phyloP scores from a whole-genome alignment of 805 yeast species.

The Yueomyces sp. region DNA sequence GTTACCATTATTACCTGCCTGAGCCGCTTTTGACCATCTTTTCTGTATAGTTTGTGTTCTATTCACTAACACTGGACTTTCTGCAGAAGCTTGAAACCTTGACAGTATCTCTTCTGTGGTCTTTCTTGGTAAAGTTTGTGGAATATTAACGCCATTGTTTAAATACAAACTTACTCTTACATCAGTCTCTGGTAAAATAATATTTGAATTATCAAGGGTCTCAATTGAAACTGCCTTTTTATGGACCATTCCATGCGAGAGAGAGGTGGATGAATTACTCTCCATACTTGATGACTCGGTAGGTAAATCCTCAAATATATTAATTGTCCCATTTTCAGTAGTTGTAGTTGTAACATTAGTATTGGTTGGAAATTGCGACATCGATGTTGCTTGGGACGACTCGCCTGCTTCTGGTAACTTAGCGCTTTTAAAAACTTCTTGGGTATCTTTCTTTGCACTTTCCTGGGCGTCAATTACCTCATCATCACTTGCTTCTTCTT shows the following conservation, averaged over 20 bases:
- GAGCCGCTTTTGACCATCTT: slow-evolving; percentile 12
- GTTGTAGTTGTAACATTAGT: not conserved
- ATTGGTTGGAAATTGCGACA: not conserved
- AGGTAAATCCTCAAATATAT: slow-evolving; percentile 19
- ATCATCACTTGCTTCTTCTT: not conserved
- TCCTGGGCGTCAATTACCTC: not conserved
- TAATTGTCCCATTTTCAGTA: not conserved
- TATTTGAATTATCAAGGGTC: slow-evolving; percentile 18
- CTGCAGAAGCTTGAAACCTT: slow-evolving; percentile 19
- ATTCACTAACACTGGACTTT: slow-evolving; percentile 3
- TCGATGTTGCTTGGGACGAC: not conserved
- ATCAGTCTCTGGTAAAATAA: slow-evolving; percentile 19
- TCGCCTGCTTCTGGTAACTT: too few species aligned
- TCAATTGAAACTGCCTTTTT: slow-evolving; percentile 23
- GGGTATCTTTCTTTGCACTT: not conserved
- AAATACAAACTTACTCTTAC: slow-evolving; percentile 22
- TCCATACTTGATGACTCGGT: slow-evolving; percentile 10
- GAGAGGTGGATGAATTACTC: slow-evolving; percentile 11
- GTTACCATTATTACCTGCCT: slow-evolving; percentile 2
- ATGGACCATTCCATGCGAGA: slow-evolving; percentile 13
- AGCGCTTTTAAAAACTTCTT: not conserved
- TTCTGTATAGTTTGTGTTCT: slow-evolving; percentile 9
- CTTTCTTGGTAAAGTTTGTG: slow-evolving; percentile 15
- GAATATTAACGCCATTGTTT: slow-evolving; percentile 8
- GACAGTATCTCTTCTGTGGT: slow-evolving; percentile 24